phyloP scores from a whole-genome alignment of 2,329 filamentous ascomycete species.

The Chalara sp. region DNA sequence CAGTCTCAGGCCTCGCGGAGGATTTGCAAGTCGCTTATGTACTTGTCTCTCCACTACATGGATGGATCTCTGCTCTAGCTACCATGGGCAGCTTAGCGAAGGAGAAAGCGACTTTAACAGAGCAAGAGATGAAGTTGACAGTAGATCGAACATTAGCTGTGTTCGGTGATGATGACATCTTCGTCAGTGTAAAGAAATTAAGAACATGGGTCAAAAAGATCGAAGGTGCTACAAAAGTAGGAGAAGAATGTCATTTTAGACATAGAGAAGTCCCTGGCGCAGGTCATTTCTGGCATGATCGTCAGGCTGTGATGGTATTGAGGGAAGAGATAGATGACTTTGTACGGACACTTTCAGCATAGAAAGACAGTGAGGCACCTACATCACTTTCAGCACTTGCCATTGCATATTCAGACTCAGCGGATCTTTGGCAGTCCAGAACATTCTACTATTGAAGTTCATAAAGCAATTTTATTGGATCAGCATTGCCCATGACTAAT shows the following conservation, averaged over 20 bases:
- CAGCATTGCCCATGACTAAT: no score
- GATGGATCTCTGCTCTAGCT: conserved; percentile 51
- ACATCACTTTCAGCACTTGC: no score
- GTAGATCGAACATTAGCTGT: conserved; percentile 58
- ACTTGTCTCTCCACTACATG: conserved; percentile 61
- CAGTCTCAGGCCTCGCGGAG: conserved; percentile 14
- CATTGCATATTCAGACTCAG: no score
- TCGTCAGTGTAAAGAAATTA: conserved; percentile 60
- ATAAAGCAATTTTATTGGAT: no score
- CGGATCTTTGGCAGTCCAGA: no score
- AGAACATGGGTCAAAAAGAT: conserved; percentile 58
- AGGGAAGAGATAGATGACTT: conserved; percentile 17
- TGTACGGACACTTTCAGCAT: neutral
- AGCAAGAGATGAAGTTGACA: conserved; percentile 47
- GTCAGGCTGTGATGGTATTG: conserved; percentile 13
- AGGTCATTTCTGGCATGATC: conserved; percentile 44
- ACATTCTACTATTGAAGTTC: no score
- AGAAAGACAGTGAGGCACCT: no score
- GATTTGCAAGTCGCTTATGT: conserved; percentile 45
- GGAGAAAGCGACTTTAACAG: conserved; percentile 22
- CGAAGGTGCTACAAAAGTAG: conserved; percentile 13
- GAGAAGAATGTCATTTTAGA: conserved; percentile 25
- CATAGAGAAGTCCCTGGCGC: conserved; percentile 39
- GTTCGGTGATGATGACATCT: conserved; percentile 70
- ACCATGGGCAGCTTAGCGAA: conserved; percentile 38